Evolutionary conservation across 2,329 filamentous ascomycete species (phyloP).

Genomic region (Penicillium frequentans): DNA sequence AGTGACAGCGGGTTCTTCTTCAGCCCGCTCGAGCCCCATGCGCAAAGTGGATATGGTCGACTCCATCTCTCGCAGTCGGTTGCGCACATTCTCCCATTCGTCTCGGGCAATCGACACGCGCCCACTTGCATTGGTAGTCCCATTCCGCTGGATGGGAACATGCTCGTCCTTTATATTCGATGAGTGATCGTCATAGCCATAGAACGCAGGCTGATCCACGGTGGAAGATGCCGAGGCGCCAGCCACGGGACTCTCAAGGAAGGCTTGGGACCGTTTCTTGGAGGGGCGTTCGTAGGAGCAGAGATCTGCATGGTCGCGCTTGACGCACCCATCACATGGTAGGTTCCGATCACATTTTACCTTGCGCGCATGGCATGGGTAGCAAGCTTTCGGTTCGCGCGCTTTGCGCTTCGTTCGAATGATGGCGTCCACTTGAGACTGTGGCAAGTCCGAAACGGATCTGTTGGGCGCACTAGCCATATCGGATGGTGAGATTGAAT

Average conservation of each 20-base stretch:
- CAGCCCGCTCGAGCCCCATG: slow-evolving; percentile 38
- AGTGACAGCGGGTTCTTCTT: slow-evolving; percentile 27
- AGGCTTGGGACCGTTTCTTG: slow-evolving; percentile 41
- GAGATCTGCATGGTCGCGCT: slow-evolving; percentile 50
- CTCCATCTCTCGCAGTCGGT: slow-evolving; percentile 45
- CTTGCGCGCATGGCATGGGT: slow-evolving; percentile 48
- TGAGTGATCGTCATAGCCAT: slow-evolving; percentile 20
- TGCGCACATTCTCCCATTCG: slow-evolving; percentile 46
- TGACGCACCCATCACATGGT: slow-evolving; percentile 51
- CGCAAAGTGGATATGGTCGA: slow-evolving; percentile 41
- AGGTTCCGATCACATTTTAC: slow-evolving; percentile 52
- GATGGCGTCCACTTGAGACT: slow-evolving; percentile 49
- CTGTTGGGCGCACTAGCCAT: slow-evolving; percentile 24
- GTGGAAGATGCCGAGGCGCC: slow-evolving; percentile 9
- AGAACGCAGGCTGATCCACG: slow-evolving; percentile 7
- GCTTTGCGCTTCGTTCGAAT: slow-evolving; percentile 50
- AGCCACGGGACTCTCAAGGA: slow-evolving; percentile 22
- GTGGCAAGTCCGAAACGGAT: slow-evolving; percentile 42
- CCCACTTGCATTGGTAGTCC: slow-evolving; percentile 13
- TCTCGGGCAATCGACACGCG: slow-evolving; percentile 43
- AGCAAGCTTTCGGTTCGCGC: slow-evolving; percentile 49
- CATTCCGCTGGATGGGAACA: slow-evolving; percentile 13
- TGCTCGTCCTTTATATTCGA: slow-evolving; percentile 27
- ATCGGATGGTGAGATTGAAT: slow-evolving; percentile 33
- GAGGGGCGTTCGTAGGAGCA: slow-evolving; percentile 51